Base-by-base conservation (phyloP, 140 eudicot genomes). In the Anethum foeniculum region DNA sequence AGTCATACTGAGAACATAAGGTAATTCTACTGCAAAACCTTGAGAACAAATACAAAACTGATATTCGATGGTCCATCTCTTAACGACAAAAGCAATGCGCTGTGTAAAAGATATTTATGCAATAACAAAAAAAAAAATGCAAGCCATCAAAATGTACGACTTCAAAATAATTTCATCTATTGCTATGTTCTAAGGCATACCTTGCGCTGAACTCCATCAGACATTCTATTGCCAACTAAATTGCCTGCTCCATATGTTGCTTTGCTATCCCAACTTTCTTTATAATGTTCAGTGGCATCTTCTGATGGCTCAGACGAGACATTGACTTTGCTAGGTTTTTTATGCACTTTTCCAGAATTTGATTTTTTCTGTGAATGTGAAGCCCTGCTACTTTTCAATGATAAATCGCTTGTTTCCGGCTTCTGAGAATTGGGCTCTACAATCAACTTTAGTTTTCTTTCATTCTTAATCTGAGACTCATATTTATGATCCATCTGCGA, bases 121-220 rank as follows among this genome's bases (percentile, higher is more conserved):
- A 18, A 30, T 19, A 34, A 75, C 18, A n/a, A 21, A 7, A 73
- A 1, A 46, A 76, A 76, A 6, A 27, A 80, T 13, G 23, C 49
- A n/a, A 74, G 38, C 32, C 48, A 79, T 44, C 1, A 68, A 47
- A 6, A 13, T 30, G 8, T 43, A 23, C 28, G 14, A 43, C 30
- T 38, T 23, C 10, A 15, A 11, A 13, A n/a, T 41, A 73, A 77
- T 62, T 49, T 51, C 43, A 74, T 28, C 5, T 44, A 77, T 27
- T 5, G 36, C n/a, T n/a, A 38, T 43, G 27, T 49, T 39, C n/a
- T 3, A 28, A 49, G 69, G 79, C 88, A 52, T 86, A 95, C 99
- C 99, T 85, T 91, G 88, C 89, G 91, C 77, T 87, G 99, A 58
- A 88, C 76, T 34, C 87, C 93, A 58, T 92, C 97, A 6, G 97